Conservation (phyloP, 805 yeast genomes). For the Suhomyces sp. region DNA sequence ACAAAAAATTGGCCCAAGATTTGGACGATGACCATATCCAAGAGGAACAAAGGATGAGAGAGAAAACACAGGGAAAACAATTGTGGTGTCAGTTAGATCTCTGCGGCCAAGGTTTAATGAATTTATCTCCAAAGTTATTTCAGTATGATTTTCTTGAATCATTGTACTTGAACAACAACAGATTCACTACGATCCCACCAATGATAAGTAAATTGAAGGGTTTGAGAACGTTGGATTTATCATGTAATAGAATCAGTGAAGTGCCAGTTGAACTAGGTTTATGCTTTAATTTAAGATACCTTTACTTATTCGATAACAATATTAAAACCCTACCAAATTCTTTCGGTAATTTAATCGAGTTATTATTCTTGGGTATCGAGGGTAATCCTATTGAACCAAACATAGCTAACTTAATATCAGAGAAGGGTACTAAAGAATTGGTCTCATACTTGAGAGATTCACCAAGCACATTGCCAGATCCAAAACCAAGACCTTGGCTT, state of each 20-base stretch:
- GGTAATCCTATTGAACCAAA: slow-evolving; percentile 81
- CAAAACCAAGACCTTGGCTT: slow-evolving; percentile 81
- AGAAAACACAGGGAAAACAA: slow-evolving; percentile 64
- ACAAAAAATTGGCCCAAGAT: slow-evolving; percentile 41
- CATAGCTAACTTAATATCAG: slow-evolving; percentile 64
- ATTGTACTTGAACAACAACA: slow-evolving; percentile 83
- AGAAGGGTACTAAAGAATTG: slow-evolving; percentile 81
- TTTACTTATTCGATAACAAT: slow-evolving; percentile 86
- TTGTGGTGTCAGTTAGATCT: slow-evolving; percentile 93
- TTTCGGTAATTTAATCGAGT: slow-evolving; percentile 79
- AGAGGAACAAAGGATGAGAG: slow-evolving; percentile 62
- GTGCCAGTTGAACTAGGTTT: slow-evolving; percentile 86
- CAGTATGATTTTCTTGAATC: slow-evolving; percentile 82
- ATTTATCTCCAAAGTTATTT: slow-evolving; percentile 70
- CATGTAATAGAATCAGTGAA: slow-evolving; percentile 66
- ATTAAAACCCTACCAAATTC: slow-evolving; percentile 73
- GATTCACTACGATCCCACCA: slow-evolving; percentile 63
- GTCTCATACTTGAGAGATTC: slow-evolving; percentile 79
- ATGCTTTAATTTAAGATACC: slow-evolving; percentile 72
- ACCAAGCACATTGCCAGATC: slow-evolving; percentile 63
- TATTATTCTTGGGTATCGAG: slow-evolving; percentile 86
- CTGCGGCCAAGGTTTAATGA: slow-evolving; percentile 80
- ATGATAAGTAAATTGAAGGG: slow-evolving; percentile 66
- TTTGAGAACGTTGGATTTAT: slow-evolving; percentile 79
- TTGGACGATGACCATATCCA: slow-evolving; percentile 50